Base-by-base conservation (phyloP, 306 rosid species). In the Quercus bicolor region DNA sequence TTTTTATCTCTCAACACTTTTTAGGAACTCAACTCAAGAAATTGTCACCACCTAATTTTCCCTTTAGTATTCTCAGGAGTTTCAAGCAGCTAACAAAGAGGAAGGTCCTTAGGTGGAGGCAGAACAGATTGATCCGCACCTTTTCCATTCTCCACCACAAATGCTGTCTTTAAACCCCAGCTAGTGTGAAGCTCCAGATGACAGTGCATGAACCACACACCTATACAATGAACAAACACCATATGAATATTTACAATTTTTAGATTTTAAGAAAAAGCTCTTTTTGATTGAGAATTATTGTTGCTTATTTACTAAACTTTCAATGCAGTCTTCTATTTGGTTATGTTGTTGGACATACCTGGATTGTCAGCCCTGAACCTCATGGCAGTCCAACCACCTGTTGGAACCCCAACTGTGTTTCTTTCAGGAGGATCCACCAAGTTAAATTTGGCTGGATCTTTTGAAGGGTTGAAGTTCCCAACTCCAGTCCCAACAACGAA, bases 141-240 rank as follows among this genome's bases (percentile, higher is more conserved):
- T 13, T 69, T 61, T 31, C 87, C 82, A 33, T 73, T 74, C 77
- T 84, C 82, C 6, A 80, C 87, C 11, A 77, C 84, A 40, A 84
- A 84, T 28, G 87, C 84, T 11, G 82, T 84, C 71, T 84, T 84
- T 81, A 84, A 52, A 29, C 87, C 87, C 87, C 87, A 84, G 19
- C 74, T 31, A 1, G 82, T 84, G 66, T 83, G 87, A 23, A 84
- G 77, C 84, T 84, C 87, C 82, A 84, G 77, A 74, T 84, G 87
- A 59, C 87, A 84, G 68, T 84, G 84, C 82, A 84, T 33, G 76
- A 84, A 84, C 87, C 87, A 84, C 23, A 84, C 84, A 9, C 87
- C 80, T 78, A 69, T 23, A 78, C 12, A 40, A 51, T 64, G 51
- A 20, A 14, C 52, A 31, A 53, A 6, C 51, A 45, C 70, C 43